Conservation (phyloP, 2,329 filamentous ascomycete species). For the Aspergillus ochraceoroseus region DNA sequence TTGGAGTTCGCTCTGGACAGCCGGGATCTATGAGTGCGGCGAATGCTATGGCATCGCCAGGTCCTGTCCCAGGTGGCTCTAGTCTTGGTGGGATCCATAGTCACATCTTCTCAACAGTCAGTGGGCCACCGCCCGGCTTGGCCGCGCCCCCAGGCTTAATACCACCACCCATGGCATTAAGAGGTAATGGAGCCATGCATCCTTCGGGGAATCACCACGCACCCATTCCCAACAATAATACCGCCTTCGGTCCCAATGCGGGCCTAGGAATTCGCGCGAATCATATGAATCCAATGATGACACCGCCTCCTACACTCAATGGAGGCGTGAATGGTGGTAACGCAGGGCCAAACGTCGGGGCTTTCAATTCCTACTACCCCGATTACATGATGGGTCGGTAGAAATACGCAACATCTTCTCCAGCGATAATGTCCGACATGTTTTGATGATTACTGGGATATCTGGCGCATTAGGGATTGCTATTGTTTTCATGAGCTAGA, state of each 20-base stretch:
- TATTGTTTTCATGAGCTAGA: constrained; percentile 38
- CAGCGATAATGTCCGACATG: constrained; percentile 41
- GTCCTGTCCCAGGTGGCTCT: constrained; percentile 55
- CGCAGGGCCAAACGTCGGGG: constrained; percentile 31
- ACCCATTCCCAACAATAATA: constrained; percentile 30
- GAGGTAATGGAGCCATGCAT: constrained; percentile 33
- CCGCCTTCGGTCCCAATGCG: constrained; percentile 34
- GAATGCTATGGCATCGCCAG: constrained; percentile 49
- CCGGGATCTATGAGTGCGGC: constrained; percentile 50
- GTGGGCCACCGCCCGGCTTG: constrained; percentile 77
- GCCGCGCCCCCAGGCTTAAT: constrained; percentile 67
- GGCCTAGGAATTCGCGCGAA: constrained; percentile 39
- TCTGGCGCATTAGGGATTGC: constrained; percentile 38
- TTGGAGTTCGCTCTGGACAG: constrained; percentile 81
- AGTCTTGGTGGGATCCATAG: constrained; percentile 52
- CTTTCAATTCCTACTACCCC: constrained; percentile 40
- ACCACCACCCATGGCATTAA: constrained; percentile 35
- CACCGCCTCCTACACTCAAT: constrained; percentile 28
- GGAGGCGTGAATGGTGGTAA: constrained; percentile 29
- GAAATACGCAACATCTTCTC: constrained; percentile 25
- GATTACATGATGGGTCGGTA: constrained; percentile 49
- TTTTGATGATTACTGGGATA: constrained; percentile 41
- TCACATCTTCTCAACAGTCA: constrained; percentile 62
- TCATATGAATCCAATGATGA: constrained; percentile 31
- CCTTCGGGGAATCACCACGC: constrained; percentile 28